phyloP scores from a whole-genome alignment of 2,329 filamentous ascomycete genomes.

The Massarina eburnea region DNA sequence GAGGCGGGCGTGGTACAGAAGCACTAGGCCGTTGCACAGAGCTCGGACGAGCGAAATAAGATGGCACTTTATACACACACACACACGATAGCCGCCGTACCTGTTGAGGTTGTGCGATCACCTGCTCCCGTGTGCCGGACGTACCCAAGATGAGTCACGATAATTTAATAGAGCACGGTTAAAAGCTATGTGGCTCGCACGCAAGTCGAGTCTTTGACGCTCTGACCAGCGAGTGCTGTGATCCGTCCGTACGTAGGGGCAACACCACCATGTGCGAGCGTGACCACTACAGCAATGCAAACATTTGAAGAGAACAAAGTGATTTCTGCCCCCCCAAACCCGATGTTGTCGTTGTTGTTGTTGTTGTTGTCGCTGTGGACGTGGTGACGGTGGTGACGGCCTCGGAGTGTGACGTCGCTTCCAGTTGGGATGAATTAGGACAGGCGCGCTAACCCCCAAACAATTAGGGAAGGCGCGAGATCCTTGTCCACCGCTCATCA shows the following conservation, averaged over 20 bases:
- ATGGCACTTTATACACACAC: not conserved
- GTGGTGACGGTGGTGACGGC: too few relatives aligned
- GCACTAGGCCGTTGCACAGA: constrained; percentile 44
- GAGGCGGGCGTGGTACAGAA: constrained; percentile 78
- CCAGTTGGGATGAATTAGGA: constrained; percentile 1
- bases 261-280: not conserved
- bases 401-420: not conserved
- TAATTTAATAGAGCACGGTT: too few relatives aligned
- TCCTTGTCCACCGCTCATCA: constrained; percentile 10
- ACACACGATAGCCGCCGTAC: constrained; percentile 2
- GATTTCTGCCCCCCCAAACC: too few relatives aligned
- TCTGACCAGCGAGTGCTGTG: too few relatives aligned
- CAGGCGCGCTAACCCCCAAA: constrained; percentile 24
- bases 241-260: too few relatives aligned
- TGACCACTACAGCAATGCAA: too few relatives aligned
- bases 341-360: too few relatives aligned
- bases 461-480: constrained; percentile 2
- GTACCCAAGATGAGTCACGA: too few relatives aligned
- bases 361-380: too few relatives aligned
- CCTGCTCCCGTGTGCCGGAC: not conserved
- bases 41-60: not conserved
- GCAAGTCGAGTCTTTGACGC: not conserved
- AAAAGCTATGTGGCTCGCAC: too few relatives aligned
- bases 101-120: not conserved
- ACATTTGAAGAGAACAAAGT: not conserved